Evolutionary conservation across 345 rosid species (phyloP).

Genomic region (Adansonia digitata): DNA sequence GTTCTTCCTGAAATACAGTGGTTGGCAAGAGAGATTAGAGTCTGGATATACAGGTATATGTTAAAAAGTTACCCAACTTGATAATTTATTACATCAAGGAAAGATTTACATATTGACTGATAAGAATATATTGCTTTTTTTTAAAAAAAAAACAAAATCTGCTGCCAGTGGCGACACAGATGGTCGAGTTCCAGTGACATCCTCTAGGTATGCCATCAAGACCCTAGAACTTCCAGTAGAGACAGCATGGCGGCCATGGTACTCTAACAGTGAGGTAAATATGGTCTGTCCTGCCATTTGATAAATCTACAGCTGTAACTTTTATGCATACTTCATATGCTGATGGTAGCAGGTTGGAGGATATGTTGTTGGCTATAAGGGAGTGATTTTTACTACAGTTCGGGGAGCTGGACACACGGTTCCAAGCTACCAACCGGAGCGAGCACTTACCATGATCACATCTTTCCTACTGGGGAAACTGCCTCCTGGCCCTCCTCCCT

Average conservation of each 20-base stretch:
- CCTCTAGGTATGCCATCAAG: slow-evolving; percentile 36
- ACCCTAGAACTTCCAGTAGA: slow-evolving; percentile 23
- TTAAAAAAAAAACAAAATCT: slow-evolving; percentile 5
- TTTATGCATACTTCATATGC: neutral
- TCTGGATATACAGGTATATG: slow-evolving; percentile 47
- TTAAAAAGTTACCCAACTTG: neutral
- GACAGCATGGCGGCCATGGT: slow-evolving; percentile 44
- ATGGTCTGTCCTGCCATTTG: neutral
- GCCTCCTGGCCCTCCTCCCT: slow-evolving; percentile 16
- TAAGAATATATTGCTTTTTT: neutral
- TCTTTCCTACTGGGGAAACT: slow-evolving; percentile 39
- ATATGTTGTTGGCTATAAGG: slow-evolving; percentile 37
- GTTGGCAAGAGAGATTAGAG: slow-evolving; percentile 26
- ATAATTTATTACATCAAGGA: neutral
- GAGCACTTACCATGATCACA: slow-evolving; percentile 36
- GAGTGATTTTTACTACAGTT: slow-evolving; percentile 31
- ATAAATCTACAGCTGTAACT: neutral
- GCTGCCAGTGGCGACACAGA: slow-evolving; percentile 43
- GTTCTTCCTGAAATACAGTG: slow-evolving; percentile 32
- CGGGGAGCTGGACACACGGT: slow-evolving; percentile 47
- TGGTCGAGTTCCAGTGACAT: slow-evolving; percentile 37
- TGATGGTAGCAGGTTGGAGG: slow-evolving; percentile 41
- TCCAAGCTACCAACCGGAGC: slow-evolving; percentile 47
- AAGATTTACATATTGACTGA: neutral
- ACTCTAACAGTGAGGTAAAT: slow-evolving; percentile 35